phyloP scores from a whole-genome alignment of 2,329 filamentous ascomycete species.

The Clarireedia monteithiana region DNA sequence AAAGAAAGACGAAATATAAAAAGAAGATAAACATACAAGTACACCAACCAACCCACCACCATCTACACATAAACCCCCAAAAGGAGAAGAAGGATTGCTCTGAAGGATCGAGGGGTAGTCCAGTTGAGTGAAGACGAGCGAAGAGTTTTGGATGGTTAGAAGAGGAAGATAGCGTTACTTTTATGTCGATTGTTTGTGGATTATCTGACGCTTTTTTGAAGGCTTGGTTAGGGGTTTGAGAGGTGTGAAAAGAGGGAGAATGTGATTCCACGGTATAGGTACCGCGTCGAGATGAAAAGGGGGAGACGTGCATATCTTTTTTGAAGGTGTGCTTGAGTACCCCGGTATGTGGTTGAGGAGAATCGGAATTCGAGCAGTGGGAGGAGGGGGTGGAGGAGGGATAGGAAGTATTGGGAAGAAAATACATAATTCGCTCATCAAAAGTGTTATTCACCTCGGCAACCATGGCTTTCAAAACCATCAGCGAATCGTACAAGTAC shows the following conservation, averaged over 20 bases:
- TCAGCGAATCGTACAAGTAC: constrained; percentile 60
- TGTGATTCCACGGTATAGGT: constrained; percentile 42
- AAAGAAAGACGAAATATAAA: too few relatives aligned
- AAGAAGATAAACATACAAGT: too few relatives aligned
- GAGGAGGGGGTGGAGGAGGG: too few relatives aligned
- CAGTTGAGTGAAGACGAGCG: constrained; percentile 50
- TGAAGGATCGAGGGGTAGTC: constrained; percentile 40
- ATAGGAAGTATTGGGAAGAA: constrained; percentile 38
- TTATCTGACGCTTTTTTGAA: too few relatives aligned
- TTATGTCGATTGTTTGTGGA: constrained; percentile 44
- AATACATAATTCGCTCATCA: constrained; percentile 60
- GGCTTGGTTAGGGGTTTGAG: constrained; percentile 26
- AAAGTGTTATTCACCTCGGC: constrained; percentile 74
- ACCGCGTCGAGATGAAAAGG: constrained; percentile 59
- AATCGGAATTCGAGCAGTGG: constrained; percentile 6
- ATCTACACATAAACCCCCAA: constrained; percentile 41
- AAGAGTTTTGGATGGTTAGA: constrained; percentile 51
- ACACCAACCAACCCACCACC: constrained; percentile 54
- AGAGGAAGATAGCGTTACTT: constrained; percentile 47
- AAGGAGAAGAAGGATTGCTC: constrained; percentile 37
- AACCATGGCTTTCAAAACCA: constrained; percentile 54
- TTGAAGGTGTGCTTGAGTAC: constrained; percentile 45
- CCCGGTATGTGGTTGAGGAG: constrained; percentile 11
- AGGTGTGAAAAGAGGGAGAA: constrained; percentile 37
- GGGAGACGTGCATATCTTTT: constrained; percentile 71